Conservation (phyloP, 768 basidiomycete genomes). For the Russula earlei region DNA sequence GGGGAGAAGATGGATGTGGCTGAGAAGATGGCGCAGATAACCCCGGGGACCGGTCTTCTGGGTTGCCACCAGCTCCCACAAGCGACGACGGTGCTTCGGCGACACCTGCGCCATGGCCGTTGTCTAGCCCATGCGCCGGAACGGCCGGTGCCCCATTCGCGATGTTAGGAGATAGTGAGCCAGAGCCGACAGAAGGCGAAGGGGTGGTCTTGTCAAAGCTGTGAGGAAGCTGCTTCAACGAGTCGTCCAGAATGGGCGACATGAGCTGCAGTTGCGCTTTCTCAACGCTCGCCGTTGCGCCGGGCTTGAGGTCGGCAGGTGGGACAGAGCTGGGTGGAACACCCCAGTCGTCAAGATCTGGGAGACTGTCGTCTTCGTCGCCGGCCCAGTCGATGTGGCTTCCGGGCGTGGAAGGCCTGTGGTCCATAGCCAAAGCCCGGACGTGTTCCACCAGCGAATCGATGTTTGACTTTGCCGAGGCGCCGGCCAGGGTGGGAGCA, state of each 20-base stretch:
- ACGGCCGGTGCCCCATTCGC: not conserved
- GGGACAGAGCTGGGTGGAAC: constrained; percentile 37
- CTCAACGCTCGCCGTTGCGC: constrained; percentile 22
- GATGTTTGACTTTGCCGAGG: constrained; percentile 53
- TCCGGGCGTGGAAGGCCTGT: constrained; percentile 59
- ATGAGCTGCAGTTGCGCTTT: constrained; percentile 27
- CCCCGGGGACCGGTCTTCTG: not conserved
- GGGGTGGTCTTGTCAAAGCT: constrained; percentile 14
- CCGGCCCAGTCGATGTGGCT: constrained; percentile 80
- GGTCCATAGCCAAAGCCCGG: constrained; percentile 61
- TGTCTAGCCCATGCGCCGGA: not conserved
- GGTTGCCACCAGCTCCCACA: not conserved
- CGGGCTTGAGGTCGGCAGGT: constrained; percentile 2
- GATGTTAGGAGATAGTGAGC: constrained; percentile 1
- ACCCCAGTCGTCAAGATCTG: constrained; percentile 83
- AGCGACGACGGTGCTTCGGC: not conserved
- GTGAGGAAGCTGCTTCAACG: constrained; percentile 19
- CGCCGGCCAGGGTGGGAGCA: constrained; percentile 27
- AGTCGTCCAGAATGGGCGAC: constrained; percentile 19
- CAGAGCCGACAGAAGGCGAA: constrained; percentile 4
- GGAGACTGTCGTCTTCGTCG: constrained; percentile 72
- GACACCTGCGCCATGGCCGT: not conserved
- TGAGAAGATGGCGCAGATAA: not conserved
- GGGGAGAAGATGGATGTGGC: not conserved
- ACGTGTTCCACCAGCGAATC: constrained; percentile 74